Conservation (phyloP, 2,329 filamentous ascomycete species). For the Aspergillus niger region DNA sequence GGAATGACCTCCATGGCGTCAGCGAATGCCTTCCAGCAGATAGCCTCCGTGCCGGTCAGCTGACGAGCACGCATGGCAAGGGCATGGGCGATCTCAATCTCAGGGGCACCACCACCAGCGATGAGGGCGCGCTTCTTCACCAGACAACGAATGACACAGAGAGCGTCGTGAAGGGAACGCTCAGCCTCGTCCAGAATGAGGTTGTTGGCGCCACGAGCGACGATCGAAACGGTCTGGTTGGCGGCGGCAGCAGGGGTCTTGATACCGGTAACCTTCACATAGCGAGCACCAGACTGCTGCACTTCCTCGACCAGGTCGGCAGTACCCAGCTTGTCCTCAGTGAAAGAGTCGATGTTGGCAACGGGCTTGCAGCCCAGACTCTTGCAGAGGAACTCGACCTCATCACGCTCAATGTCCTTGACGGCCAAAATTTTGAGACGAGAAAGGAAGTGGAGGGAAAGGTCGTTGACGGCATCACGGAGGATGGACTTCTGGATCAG, state of each 20-base stretch:
- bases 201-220: slow-evolving; percentile 90
- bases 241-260: slow-evolving; percentile 63
- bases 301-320: slow-evolving; percentile 94
- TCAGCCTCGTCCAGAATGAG: slow-evolving; percentile 97
- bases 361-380: slow-evolving; percentile 98
- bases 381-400: slow-evolving; percentile 99
- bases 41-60: slow-evolving; percentile 87
- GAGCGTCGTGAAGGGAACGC: slow-evolving; percentile 92
- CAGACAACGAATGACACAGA: slow-evolving; percentile 94
- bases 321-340: slow-evolving; percentile 93
- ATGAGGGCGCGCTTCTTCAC: slow-evolving; percentile 99
- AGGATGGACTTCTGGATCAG: slow-evolving; percentile 99
- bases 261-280: slow-evolving; percentile 93
- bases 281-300: slow-evolving; percentile 80
- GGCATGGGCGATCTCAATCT: slow-evolving; percentile 91
- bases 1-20: slow-evolving; percentile 97
- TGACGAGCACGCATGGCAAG: slow-evolving; percentile 79
- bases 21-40: slow-evolving; percentile 99
- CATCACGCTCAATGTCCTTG: slow-evolving; percentile 98
- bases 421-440: slow-evolving; percentile 94
- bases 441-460: slow-evolving; percentile 94
- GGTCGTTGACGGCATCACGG: slow-evolving; percentile 94
- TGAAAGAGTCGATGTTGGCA: slow-evolving; percentile 97
- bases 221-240: slow-evolving; percentile 86
- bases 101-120: slow-evolving; percentile 91